Evolutionary conservation across 106 monocot species (phyloP).

Genomic region (Allium sativum): DNA sequence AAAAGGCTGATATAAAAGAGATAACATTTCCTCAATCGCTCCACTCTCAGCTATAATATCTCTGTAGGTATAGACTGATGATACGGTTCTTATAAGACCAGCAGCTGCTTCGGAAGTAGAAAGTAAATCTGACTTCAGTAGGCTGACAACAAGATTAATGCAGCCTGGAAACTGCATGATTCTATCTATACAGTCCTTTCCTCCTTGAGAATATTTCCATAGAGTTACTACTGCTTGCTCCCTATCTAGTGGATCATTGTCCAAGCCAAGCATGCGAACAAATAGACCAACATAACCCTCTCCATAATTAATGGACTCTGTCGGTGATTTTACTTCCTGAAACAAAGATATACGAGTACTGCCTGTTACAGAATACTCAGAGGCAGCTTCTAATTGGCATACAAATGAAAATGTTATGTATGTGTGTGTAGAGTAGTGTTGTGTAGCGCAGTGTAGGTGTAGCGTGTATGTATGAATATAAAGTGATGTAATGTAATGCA

Average conservation of each 20-base stretch:
- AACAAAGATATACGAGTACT: neutral
- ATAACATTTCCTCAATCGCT: constrained; percentile 58
- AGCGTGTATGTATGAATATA: too few species aligned
- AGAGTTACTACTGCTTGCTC: constrained; percentile 69
- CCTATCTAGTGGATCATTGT: constrained; percentile 76
- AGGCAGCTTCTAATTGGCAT: neutral
- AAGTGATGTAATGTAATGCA: too few species aligned
- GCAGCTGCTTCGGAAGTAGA: constrained; percentile 69
- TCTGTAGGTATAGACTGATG: constrained; percentile 53
- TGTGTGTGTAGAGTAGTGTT: too few species aligned
- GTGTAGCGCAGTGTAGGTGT: too few species aligned
- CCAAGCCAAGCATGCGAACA: constrained; percentile 70
- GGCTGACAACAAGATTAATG: constrained; percentile 56
- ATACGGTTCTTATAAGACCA: constrained; percentile 57
- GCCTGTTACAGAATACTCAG: neutral
- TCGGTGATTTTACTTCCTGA: constrained; percentile 26
- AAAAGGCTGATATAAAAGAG: constrained; percentile 31
- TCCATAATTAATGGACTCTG: constrained; percentile 13
- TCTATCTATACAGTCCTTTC: constrained; percentile 52
- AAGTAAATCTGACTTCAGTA: constrained; percentile 58
- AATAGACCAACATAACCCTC: constrained; percentile 66
- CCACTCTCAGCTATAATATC: constrained; percentile 52
- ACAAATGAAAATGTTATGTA: too few species aligned
- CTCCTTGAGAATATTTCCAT: constrained; percentile 74
- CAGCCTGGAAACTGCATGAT: constrained; percentile 69